phyloP scores from a whole-genome alignment of 306 rosid species.

The Rubus parviflorus region DNA sequence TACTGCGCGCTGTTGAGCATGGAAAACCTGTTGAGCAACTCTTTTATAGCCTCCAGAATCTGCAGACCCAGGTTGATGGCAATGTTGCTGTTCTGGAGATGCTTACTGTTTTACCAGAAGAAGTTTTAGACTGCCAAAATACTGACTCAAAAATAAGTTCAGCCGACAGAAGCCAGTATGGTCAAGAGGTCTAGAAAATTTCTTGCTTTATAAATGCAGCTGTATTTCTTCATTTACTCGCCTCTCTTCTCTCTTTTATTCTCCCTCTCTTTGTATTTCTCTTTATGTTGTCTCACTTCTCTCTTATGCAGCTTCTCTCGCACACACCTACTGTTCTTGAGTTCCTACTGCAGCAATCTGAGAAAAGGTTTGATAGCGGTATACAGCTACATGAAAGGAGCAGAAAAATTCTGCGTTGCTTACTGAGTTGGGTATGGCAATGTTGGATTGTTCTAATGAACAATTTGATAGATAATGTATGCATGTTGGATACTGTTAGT shows the following conservation, averaged over 20 bases:
- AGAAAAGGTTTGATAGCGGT: conserved; percentile 58
- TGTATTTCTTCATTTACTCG: neutral
- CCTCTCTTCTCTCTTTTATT: conserved; percentile 20
- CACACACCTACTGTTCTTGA: conserved; percentile 82
- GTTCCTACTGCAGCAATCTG: conserved; percentile 80
- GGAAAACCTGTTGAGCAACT: conserved; percentile 93
- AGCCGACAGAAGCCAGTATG: conserved; percentile 62
- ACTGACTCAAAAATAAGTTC: conserved; percentile 56
- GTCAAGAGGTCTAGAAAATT: conserved; percentile 68
- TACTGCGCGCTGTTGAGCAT: conserved; percentile 69
- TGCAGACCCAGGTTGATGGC: conserved; percentile 69
- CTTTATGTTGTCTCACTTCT: conserved; percentile 7
- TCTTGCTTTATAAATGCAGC: conserved; percentile 4
- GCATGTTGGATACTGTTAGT: neutral
- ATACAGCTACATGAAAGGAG: conserved; percentile 69
- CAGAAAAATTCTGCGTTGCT: conserved; percentile 88
- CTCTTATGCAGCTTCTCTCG: conserved; percentile 67
- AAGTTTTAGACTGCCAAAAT: conserved; percentile 68
- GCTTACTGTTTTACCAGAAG: conserved; percentile 97
- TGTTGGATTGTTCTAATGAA: conserved; percentile 8
- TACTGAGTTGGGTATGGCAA: conserved; percentile 87
- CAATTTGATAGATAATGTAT: neutral
- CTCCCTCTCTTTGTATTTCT: conserved; percentile 19
- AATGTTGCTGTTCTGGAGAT: conserved; percentile 86
- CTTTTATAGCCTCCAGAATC: conserved; percentile 84